Evolutionary conservation across 2,329 filamentous ascomycete genomes (phyloP), one percentile per base, ranked within the genome.

Genomic region (Cladophialophora immunda): DNA sequence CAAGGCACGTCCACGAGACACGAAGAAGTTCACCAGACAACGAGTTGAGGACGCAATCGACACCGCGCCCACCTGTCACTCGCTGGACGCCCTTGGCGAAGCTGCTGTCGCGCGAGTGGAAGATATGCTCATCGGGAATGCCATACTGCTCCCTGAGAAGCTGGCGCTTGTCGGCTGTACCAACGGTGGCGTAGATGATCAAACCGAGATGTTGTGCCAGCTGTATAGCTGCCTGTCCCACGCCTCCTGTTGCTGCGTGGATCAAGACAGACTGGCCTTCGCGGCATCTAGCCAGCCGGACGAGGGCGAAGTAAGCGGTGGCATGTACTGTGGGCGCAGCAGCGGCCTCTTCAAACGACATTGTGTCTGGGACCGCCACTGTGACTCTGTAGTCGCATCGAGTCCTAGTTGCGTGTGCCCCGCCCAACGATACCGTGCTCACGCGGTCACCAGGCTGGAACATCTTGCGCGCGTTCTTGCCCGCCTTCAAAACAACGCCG

Each of bases 381-480:
- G 52, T 29, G 13, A 56, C 19, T 41, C 19, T 25, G n/a, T 27
- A 19, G 41, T 27, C 27, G 25, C 38, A 38, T 8, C 62, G 53
- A 50, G 38, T 30, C n/a, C n/a, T 29, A 13, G 19, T 62, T 15
- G 27, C 9, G 64, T 56, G 41, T 25, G 50, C 22, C 29, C 29
- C 29, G 22, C 36, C 36, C 50, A 34, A 50, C 25, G 9, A 27
- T 25, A 62, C 22, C 17, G 19, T 52, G 25, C 32, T 55, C 5
- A 81, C 77, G 29, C 75, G 69, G 53, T 80, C 76, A 4, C 78
- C 78, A 32, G 76, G 67, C 8, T 70, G 63, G 11, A 79, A 59
- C 29, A 75, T 64, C 2, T 67, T 71, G 2, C 73, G 73, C 11
- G 72, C 72, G n/a, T 68, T 70, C 29, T 30, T 30, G 1, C 78